Percentiles rank a stretch among this genome's conserved stretches.
These are phyloP conservation scores for Tilletia indica DNA, from an alignment of 1,284 basidiomycete genomes.

Conservation along the genomic window DNA sequence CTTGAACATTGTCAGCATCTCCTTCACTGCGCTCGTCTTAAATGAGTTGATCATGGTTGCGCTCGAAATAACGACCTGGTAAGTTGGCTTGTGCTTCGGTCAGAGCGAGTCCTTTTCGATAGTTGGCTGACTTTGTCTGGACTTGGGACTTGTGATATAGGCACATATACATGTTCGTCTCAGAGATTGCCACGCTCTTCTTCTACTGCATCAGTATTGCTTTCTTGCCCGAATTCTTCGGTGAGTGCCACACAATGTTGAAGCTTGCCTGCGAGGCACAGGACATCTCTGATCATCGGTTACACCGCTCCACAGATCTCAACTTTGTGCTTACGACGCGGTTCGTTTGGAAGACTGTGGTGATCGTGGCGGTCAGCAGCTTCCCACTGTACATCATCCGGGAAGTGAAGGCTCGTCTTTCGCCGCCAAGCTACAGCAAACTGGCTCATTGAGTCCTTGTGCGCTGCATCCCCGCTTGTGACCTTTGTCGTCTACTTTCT, in stretches of 20 bases:
- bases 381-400: slow-evolving; percentile 90
- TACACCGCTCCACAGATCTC: slow-evolving; percentile 67
- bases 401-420: slow-evolving; percentile 76
- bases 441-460: slow-evolving; percentile 31
- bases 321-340: slow-evolving; percentile 81
- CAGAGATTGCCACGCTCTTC: slow-evolving; percentile 81
- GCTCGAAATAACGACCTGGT: slow-evolving; percentile 95
- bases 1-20: slow-evolving; percentile 95
- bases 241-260: slow-evolving; percentile 17
- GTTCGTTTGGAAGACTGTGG: slow-evolving; percentile 83
- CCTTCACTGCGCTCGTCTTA: slow-evolving; percentile 90
- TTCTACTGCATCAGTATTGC: slow-evolving; percentile 89
- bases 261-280: background rate
- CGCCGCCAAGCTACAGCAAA: slow-evolving; percentile 93
- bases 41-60: slow-evolving; percentile 99
- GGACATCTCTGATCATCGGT: background rate
- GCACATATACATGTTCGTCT: slow-evolving; percentile 94
- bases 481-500: too few species aligned
- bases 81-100: slow-evolving; percentile 17
- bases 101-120: background rate
- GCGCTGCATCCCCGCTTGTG: too few species aligned
- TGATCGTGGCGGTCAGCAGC: slow-evolving; percentile 87
- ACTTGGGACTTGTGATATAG: slow-evolving; percentile 60
- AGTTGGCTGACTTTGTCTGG: background rate
- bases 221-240: slow-evolving; percentile 94